Conservation (phyloP, 2,329 filamentous ascomycete species). For the Albophoma yamanashiensis region DNA sequence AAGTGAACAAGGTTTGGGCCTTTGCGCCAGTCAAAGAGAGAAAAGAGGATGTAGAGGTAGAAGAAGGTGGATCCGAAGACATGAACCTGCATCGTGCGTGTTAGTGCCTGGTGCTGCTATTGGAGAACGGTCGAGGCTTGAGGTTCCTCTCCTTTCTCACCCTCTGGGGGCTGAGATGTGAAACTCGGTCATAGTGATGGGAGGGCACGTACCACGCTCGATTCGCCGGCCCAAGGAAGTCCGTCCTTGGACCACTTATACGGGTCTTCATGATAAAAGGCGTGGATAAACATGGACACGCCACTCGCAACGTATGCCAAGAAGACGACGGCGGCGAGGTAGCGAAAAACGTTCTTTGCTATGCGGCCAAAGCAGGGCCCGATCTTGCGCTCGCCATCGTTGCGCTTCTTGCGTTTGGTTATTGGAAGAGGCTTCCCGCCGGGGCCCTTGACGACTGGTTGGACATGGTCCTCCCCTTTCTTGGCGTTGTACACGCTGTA, state of each 20-base stretch:
- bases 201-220: conserved; percentile 52
- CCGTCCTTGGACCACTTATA: conserved; percentile 29
- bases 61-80: conserved; percentile 77
- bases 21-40: conserved; percentile 72
- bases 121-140: background rate
- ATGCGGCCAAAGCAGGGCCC: conserved; percentile 50
- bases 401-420: conserved; percentile 45
- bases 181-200: background rate
- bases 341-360: conserved; percentile 64
- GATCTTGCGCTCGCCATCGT: conserved; percentile 32
- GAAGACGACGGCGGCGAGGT: conserved; percentile 59
- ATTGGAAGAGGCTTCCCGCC: conserved; percentile 79
- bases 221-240: conserved; percentile 65
- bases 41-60: conserved; percentile 76
- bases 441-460: conserved; percentile 55
- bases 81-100: conserved; percentile 54
- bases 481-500: conserved; percentile 42
- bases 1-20: conserved; percentile 75
- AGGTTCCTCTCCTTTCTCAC: background rate
- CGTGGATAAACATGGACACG: conserved; percentile 62
- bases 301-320: conserved; percentile 69
- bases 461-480: conserved; percentile 34
- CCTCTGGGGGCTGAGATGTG: background rate
- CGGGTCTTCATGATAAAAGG: conserved; percentile 39
- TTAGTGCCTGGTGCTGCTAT: background rate